Conservation (phyloP, 148 eudicot genomes). For the Camellia japonica region DNA sequence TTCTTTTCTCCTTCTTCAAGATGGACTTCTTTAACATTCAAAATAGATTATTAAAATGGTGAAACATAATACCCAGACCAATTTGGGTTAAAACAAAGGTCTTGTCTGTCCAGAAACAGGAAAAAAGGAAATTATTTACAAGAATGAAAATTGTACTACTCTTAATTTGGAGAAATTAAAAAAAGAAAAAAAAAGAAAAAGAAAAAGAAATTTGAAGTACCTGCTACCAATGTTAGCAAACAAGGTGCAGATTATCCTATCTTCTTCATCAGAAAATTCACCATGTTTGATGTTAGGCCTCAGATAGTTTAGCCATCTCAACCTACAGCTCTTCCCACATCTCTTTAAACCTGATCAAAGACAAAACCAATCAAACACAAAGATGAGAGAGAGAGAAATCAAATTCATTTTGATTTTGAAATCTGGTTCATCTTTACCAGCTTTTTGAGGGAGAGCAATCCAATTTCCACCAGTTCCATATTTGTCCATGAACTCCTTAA, state of each 20-base stretch:
- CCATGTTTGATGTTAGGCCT: constrained; percentile 30
- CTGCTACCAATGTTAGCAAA: constrained; percentile 33
- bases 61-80: background rate
- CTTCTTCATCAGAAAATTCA: constrained; percentile 29
- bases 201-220: background rate
- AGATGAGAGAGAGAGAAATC: background rate
- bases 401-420: background rate
- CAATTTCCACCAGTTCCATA: constrained; percentile 28
- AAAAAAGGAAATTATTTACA: background rate
- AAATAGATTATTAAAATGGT: background rate
- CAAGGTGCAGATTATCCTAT: constrained; percentile 26
- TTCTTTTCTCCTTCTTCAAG: background rate
- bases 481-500: constrained; percentile 26
- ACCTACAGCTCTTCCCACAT: constrained; percentile 30
- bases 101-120: background rate
- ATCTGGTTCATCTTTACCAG: constrained; percentile 13
- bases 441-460: constrained; percentile 33
- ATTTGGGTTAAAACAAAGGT: background rate
- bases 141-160: background rate
- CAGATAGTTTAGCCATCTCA: constrained; percentile 31
- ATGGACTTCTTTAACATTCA: background rate
- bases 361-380: background rate
- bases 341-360: constrained; percentile 21
- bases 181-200: background rate
- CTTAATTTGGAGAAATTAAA: background rate